phyloP scores from a whole-genome alignment of 2,329 filamentous ascomycete genomes.

The Ophiobolus disseminans region DNA sequence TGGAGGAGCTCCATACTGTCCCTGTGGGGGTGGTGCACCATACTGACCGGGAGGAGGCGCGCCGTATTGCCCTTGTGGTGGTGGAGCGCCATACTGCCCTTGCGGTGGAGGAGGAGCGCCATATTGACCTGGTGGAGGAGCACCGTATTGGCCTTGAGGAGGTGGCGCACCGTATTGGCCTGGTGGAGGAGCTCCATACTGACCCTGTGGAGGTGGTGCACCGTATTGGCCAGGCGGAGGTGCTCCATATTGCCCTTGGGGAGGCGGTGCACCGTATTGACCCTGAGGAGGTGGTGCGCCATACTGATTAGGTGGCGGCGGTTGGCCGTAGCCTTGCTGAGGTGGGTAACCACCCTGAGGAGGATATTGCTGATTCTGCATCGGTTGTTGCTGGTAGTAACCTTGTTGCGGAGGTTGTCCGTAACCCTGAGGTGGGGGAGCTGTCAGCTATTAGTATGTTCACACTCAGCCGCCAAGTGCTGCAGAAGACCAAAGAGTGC shows the following conservation, averaged over 20 bases:
- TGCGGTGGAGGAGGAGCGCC: constrained; percentile 40
- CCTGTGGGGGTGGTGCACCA: constrained; percentile 41
- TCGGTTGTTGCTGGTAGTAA: constrained; percentile 43
- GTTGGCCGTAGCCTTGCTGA: constrained; percentile 37
- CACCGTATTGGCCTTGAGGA: constrained; percentile 27
- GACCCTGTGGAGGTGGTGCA: constrained; percentile 40
- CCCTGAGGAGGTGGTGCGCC: constrained; percentile 39
- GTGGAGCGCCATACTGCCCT: constrained; percentile 38
- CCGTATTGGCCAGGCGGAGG: constrained; percentile 28
- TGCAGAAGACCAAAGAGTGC: constrained; percentile 9
- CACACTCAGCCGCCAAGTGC: constrained; percentile 25
- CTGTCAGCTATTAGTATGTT: constrained; percentile 34
- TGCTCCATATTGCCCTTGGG: constrained; percentile 27
- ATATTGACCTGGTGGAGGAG: constrained; percentile 31
- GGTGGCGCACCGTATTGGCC: no score
- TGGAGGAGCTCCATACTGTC: constrained; percentile 31
- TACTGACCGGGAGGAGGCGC: constrained; percentile 31
- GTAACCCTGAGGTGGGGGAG: constrained; percentile 36
- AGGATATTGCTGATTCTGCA: constrained; percentile 41
- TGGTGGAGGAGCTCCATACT: constrained; percentile 36
- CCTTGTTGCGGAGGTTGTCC: constrained; percentile 29
- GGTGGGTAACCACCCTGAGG: constrained; percentile 40
- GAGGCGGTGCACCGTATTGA: constrained; percentile 31
- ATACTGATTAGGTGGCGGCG: constrained; percentile 34
- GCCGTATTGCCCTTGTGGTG: constrained; percentile 32